A percentile compares a stretch with the other conserved stretches of the same genome.
Evolutionary conservation across 2,329 filamentous ascomycete species (phyloP).

Genomic region (Tympanopsis confertula): DNA sequence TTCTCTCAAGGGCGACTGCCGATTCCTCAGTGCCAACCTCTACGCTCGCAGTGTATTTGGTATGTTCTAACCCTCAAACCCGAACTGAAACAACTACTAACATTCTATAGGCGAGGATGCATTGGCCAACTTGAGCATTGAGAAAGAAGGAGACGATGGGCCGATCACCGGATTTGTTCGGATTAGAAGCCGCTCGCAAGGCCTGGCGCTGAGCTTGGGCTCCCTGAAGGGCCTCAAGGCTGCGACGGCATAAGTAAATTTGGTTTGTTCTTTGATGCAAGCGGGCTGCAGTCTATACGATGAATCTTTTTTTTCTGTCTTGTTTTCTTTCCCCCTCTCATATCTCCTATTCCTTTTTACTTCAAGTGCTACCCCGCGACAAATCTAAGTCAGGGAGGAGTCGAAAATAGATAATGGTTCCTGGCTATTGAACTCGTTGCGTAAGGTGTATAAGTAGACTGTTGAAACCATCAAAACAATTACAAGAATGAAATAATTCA

Average conservation of each 20-base stretch:
- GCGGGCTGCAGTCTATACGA: too few relatives aligned
- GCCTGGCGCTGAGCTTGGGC: conserved; percentile 82
- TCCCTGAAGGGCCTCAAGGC: conserved; percentile 81
- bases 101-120: conserved; percentile 75
- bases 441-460: too few relatives aligned
- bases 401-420: too few relatives aligned
- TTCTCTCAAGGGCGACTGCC: conserved; percentile 91
- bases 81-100: background rate
- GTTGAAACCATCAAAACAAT: too few relatives aligned
- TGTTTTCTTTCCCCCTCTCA: too few relatives aligned
- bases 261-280: too few relatives aligned
- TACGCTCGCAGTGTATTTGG: conserved; percentile 96
- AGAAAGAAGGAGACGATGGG: conserved; percentile 90
- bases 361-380: too few relatives aligned
- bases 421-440: too few relatives aligned
- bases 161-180: conserved; percentile 94
- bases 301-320: too few relatives aligned
- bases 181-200: conserved; percentile 94
- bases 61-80: conserved; percentile 38
- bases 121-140: conserved; percentile 90
- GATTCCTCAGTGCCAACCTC: conserved; percentile 92
- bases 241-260: background rate
- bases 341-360: too few relatives aligned
- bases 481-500: too few relatives aligned
- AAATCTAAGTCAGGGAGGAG: too few relatives aligned